Evolutionary conservation across 1,284 basidiomycete species (phyloP).

Genomic region (Apiotrichum laibachii): DNA sequence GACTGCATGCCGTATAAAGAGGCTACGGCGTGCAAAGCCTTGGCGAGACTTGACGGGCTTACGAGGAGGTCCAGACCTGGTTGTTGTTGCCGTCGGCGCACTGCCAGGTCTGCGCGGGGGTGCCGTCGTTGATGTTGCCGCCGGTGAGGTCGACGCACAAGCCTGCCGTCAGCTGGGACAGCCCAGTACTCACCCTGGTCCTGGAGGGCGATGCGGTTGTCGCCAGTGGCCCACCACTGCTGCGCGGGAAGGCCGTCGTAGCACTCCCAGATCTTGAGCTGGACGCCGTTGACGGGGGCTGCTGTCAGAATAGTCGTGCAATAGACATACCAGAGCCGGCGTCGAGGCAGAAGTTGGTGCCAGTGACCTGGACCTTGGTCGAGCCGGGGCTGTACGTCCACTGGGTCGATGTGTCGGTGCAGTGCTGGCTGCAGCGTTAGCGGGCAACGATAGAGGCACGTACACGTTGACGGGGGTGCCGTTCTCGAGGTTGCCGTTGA

Average conservation of each 20-base stretch:
- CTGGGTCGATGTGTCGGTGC: conserved; percentile 25
- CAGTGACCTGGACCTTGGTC: conserved; percentile 22
- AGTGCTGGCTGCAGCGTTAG: conserved; percentile 17
- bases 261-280: conserved; percentile 29
- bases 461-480: conserved; percentile 27
- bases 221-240: conserved; percentile 28
- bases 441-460: neutral
- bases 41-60: too few relatives aligned
- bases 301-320: neutral
- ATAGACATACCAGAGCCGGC: conserved; percentile 14
- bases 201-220: conserved; percentile 21
- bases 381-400: conserved; percentile 10
- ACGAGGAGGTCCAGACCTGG: conserved; percentile 31
- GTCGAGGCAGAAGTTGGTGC: conserved; percentile 39
- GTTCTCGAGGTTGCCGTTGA: conserved; percentile 19
- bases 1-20: too few relatives aligned
- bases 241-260: conserved; percentile 22
- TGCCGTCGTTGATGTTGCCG: conserved; percentile 22
- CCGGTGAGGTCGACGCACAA: conserved; percentile 34
- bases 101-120: conserved; percentile 20
- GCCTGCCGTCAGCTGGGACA: too few relatives aligned
- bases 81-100: conserved; percentile 34
- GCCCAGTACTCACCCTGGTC: conserved; percentile 10
- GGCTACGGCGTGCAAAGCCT: too few relatives aligned
- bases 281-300: conserved; percentile 19